phyloP scores from a whole-genome alignment of 805 yeast genomes.

The Yarrowia alimentaria region DNA sequence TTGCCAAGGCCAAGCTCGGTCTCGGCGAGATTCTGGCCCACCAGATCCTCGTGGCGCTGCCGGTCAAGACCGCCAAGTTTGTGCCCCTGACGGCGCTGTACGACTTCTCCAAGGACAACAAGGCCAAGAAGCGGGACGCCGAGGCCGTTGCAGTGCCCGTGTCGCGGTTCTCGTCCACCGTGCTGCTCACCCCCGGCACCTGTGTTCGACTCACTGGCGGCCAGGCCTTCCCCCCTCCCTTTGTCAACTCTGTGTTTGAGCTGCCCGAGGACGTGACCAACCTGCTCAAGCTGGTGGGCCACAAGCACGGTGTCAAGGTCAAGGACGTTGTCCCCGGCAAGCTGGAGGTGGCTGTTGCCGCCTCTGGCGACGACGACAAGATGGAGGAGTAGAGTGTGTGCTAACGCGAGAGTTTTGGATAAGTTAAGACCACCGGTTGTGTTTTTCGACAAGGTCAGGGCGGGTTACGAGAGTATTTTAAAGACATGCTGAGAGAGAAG shows the following conservation, averaged over 20 bases:
- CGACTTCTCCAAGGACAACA: conserved; percentile 57
- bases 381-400: conserved; percentile 23
- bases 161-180: conserved; percentile 78
- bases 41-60: conserved; percentile 70
- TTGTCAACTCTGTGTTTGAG: conserved; percentile 80
- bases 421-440: no score
- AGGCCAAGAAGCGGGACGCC: conserved; percentile 37
- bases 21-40: conserved; percentile 76
- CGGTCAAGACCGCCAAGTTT: conserved; percentile 69
- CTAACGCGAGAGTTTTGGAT: no score
- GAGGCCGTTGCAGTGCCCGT: conserved; percentile 57
- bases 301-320: conserved; percentile 38
- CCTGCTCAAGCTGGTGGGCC: conserved; percentile 36
- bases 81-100: conserved; percentile 67
- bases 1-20: conserved; percentile 68
- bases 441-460: no score
- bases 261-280: conserved; percentile 47
- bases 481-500: no score
- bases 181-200: conserved; percentile 60
- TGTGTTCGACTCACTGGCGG: conserved; percentile 83
- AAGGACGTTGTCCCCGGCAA: conserved; percentile 36
- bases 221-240: conserved; percentile 67
- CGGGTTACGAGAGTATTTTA: no score
- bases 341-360: conserved; percentile 24
- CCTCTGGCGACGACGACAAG: neutral